These are phyloP conservation scores for Plasmopara halstedii DNA, from an alignment of 352 stramenopile species.

Conservation along the genomic window DNA sequence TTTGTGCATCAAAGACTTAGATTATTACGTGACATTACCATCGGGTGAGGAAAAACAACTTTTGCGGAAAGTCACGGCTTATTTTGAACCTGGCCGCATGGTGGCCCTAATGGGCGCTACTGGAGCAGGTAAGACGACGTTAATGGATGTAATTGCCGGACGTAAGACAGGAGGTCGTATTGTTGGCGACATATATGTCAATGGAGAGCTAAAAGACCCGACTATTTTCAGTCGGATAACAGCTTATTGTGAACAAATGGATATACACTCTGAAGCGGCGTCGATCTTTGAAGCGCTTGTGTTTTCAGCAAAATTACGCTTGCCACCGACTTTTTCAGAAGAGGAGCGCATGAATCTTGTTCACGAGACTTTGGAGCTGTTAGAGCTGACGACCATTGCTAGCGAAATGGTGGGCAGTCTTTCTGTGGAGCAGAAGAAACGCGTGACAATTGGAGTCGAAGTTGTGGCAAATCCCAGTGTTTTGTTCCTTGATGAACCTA, in stretches of 20 bases:
- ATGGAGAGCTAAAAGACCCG: constrained; percentile 72
- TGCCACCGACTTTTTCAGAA: constrained; percentile 37
- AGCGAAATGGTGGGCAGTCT: constrained; percentile 23
- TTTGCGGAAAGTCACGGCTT: constrained; percentile 29
- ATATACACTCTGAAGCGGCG: constrained; percentile 72
- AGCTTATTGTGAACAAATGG: constrained; percentile 91
- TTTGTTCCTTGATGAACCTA: constrained; percentile 91
- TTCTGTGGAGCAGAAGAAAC: no score
- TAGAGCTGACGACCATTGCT: constrained; percentile 26
- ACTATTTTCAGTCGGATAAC: constrained; percentile 80
- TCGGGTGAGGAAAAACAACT: constrained; percentile 40
- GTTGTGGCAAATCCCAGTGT: constrained; percentile 90
- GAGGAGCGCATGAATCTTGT: constrained; percentile 39
- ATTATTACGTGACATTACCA: constrained; percentile 46
- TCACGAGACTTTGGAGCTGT: constrained; percentile 40
- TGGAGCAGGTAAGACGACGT: constrained; percentile 19
- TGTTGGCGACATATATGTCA: constrained; percentile 83
- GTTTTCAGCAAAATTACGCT: constrained; percentile 87
- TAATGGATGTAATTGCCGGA: constrained; percentile 70
- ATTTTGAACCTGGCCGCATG: constrained; percentile 55
- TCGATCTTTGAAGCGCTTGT: constrained; percentile 86
- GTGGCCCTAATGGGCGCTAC: constrained; percentile 71
- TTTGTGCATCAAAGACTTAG: constrained; percentile 36
- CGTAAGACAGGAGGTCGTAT: constrained; percentile 65
- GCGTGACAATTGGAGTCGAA: constrained; percentile 88